Percentiles rank a stretch among this genome's conserved stretches.
Evolutionary conservation across 768 basidiomycete genomes (phyloP).

Genomic region (Hericium alpestre): DNA sequence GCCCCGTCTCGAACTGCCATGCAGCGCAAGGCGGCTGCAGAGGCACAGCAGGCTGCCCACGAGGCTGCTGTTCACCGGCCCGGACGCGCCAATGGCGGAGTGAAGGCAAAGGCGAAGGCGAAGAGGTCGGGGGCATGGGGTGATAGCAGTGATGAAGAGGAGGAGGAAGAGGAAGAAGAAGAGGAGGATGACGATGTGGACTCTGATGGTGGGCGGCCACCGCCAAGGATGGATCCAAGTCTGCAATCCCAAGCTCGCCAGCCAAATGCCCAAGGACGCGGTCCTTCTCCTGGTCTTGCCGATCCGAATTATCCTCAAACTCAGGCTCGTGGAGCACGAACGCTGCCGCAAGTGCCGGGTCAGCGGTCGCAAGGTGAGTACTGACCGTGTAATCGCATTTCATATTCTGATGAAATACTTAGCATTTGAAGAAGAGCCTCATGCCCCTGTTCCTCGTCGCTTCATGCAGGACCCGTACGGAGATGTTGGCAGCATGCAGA

Average conservation of each 20-base stretch:
- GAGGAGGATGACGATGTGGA: slow-evolving; percentile 58
- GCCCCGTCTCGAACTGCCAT: slow-evolving; percentile 72
- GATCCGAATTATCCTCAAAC: slow-evolving; percentile 2
- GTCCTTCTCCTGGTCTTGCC: slow-evolving; percentile 5
- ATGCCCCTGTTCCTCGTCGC: slow-evolving; percentile 33
- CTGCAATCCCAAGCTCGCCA: slow-evolving; percentile 11
- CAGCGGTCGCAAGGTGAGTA: slow-evolving; percentile 7
- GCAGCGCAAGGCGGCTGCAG: slow-evolving; percentile 73
- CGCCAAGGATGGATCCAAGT: neutral
- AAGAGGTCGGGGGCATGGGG: slow-evolving; percentile 36
- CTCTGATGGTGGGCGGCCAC: slow-evolving; percentile 39
- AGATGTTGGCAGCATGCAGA: slow-evolving; percentile 26
- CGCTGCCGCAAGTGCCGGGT: slow-evolving; percentile 15
- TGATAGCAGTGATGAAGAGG: slow-evolving; percentile 76
- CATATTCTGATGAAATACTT: slow-evolving; percentile 27
- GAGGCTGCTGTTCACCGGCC: slow-evolving; percentile 70
- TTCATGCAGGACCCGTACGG: slow-evolving; percentile 43
- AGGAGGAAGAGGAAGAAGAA: slow-evolving; percentile 60
- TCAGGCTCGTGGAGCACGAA: slow-evolving; percentile 12
- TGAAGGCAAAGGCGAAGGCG: slow-evolving; percentile 34
- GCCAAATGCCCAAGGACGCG: slow-evolving; percentile 5
- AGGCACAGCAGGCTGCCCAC: slow-evolving; percentile 75
- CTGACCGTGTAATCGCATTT: neutral
- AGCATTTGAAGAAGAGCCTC: slow-evolving; percentile 18
- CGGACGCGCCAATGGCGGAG: slow-evolving; percentile 41